Base-by-base conservation (phyloP, 441 rosid genomes). In the Adansonia grandidieri region DNA sequence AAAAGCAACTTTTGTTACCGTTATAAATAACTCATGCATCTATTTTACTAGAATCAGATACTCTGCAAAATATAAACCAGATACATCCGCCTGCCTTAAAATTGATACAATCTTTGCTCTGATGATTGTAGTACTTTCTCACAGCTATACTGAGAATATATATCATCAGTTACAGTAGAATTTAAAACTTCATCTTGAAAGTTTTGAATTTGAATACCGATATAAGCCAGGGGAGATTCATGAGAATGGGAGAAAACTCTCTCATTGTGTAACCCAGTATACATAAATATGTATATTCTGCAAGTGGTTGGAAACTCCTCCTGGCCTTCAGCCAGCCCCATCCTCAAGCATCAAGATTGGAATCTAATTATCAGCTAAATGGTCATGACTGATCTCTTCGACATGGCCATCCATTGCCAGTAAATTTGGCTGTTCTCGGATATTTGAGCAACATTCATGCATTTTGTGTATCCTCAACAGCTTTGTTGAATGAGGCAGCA, bases 401-500 rank as follows among this genome's bases (percentile, higher is more conserved):
- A 71, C 45, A 28, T 51, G 13, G 40, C 58, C 74, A 20, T 50
- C 11, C 61, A 15, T 51, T 28, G 40, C 47, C 32, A 68, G 54
- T 17, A 48, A 6, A 20, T 42, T 17, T 17, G 15, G 51, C 53
- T 17, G 51, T 66, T 47, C 53, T 42, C 9, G 71, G 53, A 42
- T 20, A 68, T 68, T 45, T 68, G 72, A 50, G 60, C 20, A 71
- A 50, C 54, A 48, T 17, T 85, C 83, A 90, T 40, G 42, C 80
- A 74, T 79, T 81, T 48, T 89, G 40, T 14, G 80, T 76, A 77
- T 84, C 82, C 14, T 82, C 80, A n/a, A 78, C 67, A 40, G 89
- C 90, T 82, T 92, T 93, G 71, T 90, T 87, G 68, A 93, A 84
- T 37, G 96, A 86, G 65, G 93, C 86, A 79, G 98, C 93, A 73